Percentiles rank a stretch among this genome's conserved stretches.
These are phyloP conservation scores for Mucor velutinosus DNA, from an alignment of 371 early-diverging fungal genomes.

Conservation along the genomic window DNA sequence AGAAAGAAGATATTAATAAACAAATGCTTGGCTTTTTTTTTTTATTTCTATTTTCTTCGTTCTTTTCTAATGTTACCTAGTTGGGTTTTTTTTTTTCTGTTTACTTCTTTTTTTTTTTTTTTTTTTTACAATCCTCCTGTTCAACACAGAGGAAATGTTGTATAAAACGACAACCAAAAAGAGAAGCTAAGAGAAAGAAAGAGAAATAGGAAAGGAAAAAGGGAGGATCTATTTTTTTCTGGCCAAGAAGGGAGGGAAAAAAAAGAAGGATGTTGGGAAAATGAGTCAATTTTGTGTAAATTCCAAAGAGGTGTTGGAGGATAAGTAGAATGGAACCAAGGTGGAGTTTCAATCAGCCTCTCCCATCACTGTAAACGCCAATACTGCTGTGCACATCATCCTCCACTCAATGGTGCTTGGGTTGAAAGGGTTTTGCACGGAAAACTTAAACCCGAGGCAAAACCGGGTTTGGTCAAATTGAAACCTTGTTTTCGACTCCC, in stretches of 20 bases:
- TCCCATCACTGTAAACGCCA: neutral
- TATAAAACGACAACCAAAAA: slow-evolving; percentile 1
- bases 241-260: neutral
- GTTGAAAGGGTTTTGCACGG: neutral
- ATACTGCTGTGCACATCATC: neutral
- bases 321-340: neutral
- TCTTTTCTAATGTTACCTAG: neutral
- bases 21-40: slow-evolving; percentile 5
- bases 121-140: neutral
- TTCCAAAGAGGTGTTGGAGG: neutral
- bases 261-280: slow-evolving; percentile 4
- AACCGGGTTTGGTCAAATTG: slow-evolving; percentile 5
- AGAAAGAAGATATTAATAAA: slow-evolving; percentile 6
- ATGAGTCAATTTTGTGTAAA: neutral
- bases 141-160: neutral
- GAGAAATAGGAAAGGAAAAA: slow-evolving; percentile 5
- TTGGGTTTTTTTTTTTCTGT: neutral
- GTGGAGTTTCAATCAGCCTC: neutral
- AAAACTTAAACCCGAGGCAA: neutral
- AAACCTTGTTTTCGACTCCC: neutral
- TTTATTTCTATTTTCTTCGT: neutral
- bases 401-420: neutral
- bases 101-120: no score
- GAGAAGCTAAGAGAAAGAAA: neutral
- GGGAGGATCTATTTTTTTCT: neutral